phyloP scores from a whole-genome alignment of 2,329 filamentous ascomycete species.

The Orbilia javanica region DNA sequence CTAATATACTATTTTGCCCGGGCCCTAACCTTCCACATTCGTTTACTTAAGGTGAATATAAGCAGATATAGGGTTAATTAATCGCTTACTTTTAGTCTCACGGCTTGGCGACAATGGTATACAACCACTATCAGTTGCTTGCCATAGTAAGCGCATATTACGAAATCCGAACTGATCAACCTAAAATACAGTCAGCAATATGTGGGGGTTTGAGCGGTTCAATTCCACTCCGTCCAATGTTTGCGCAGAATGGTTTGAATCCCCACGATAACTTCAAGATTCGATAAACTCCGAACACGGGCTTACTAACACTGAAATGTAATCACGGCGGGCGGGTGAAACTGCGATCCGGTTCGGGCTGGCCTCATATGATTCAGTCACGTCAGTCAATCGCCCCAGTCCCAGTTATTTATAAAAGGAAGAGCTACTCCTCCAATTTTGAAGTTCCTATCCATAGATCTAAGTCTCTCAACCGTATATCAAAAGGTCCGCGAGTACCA shows the following conservation, averaged over 20 bases:
- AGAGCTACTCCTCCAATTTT: constrained; percentile 2
- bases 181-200: background rate
- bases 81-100: constrained; percentile 1
- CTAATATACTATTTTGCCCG: background rate
- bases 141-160: background rate
- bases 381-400: background rate
- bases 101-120: background rate
- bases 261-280: background rate
- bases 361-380: background rate
- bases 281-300: background rate
- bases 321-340: background rate
- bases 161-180: background rate
- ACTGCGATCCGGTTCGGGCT: background rate
- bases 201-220: background rate
- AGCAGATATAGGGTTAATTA: background rate
- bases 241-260: background rate
- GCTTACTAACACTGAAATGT: background rate
- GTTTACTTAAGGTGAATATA: background rate
- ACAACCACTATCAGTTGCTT: constrained; percentile 15
- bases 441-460: constrained; percentile 1
- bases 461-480: constrained; percentile 1
- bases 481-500: background rate
- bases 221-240: background rate
- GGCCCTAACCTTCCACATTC: background rate
- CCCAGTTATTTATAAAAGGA: constrained; percentile 23